Evolutionary conservation across 2,329 filamentous ascomycete genomes (phyloP), one percentile per base, ranked within the genome.

Genomic region (Stemphylium beticola): DNA sequence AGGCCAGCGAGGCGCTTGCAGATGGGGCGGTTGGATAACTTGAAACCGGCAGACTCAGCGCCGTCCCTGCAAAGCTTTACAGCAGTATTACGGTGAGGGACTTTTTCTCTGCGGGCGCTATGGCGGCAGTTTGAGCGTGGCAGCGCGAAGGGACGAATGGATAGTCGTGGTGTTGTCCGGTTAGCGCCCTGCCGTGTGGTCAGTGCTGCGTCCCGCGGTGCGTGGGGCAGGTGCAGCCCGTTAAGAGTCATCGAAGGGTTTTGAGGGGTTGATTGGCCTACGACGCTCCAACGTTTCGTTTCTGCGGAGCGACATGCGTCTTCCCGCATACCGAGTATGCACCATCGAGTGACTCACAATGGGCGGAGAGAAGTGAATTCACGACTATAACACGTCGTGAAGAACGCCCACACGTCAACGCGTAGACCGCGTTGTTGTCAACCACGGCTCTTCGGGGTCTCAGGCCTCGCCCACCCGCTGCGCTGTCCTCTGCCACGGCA

Each of bases 331-430:
- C 50, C 57, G 45, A 58, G 53, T 24, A 55, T 65, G 64, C 61
- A 69, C 63, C 36, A 57, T 55, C 53, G 49, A 59, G 69, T 75
- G 73, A 75, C 69, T 75, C 73, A 75, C 60, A 60, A 57, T 64
- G 58, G 69, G 65, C 69, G 64, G 66, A 49, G 62, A 64, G 53
- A 53, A 62, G 36, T 15, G 17, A 20, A 37, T 62, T 69, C 73
- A 64, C 73, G 72, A 73, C 72, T 71, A 74, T 72, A 74, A 74
- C 73, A 74, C 72, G 73, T 62, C 61, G 60, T 42, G 55, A 38
- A 65, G 52, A 59, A 52, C 67, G 52, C 66, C 63, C 60, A 65
- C 48, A 54, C 55, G 50, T 60, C 55, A 53, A 60, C 71, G 69
- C 69, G 71, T 69, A 51, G 37, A 66, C 61, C 72, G 71, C 71